These are phyloP conservation scores for Berkeleyomyces rouxiae DNA, from an alignment of 2,329 filamentous ascomycete species.

Conservation along the genomic window DNA sequence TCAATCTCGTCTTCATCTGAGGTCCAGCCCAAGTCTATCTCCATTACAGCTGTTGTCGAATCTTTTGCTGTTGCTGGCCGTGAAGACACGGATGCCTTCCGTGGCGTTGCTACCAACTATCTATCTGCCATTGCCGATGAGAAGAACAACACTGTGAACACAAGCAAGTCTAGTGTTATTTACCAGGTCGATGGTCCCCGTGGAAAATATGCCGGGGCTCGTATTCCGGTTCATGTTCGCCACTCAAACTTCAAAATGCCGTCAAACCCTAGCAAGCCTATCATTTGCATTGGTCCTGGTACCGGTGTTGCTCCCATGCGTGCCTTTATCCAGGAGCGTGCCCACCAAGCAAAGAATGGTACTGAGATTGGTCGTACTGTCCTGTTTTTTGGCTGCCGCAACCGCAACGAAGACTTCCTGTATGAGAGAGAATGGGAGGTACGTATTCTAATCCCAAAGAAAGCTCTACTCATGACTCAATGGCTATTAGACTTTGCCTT, in stretches of 20 bases:
- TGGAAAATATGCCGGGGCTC: conserved; percentile 93
- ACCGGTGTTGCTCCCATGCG: conserved; percentile 95
- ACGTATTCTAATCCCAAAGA: conserved; percentile 24
- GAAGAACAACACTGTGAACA: conserved; percentile 73
- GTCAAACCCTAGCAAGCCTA: conserved; percentile 79
- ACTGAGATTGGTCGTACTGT: conserved; percentile 73
- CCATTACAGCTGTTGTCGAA: conserved; percentile 89
- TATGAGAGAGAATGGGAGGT: conserved; percentile 89
- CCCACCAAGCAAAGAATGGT: conserved; percentile 63
- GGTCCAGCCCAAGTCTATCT: conserved; percentile 86
- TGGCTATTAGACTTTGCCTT: background rate
- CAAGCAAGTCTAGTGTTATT: conserved; percentile 66
- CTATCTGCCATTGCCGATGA: conserved; percentile 89
- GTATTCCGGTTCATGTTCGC: conserved; percentile 86
- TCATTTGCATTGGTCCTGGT: conserved; percentile 92
- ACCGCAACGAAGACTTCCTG: conserved; percentile 73
- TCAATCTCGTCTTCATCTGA: conserved; percentile 95
- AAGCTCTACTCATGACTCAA: background rate
- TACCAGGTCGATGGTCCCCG: conserved; percentile 80
- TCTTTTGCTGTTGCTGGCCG: conserved; percentile 62
- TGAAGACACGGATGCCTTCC: conserved; percentile 52
- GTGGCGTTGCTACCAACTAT: conserved; percentile 94
- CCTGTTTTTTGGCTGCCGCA: conserved; percentile 91
- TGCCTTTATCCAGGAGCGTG: conserved; percentile 85
- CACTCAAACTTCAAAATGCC: conserved; percentile 99